These are phyloP conservation scores for Gnomoniopsis sp. DNA, from an alignment of 2,329 filamentous ascomycete genomes.

Conservation along the genomic window DNA sequence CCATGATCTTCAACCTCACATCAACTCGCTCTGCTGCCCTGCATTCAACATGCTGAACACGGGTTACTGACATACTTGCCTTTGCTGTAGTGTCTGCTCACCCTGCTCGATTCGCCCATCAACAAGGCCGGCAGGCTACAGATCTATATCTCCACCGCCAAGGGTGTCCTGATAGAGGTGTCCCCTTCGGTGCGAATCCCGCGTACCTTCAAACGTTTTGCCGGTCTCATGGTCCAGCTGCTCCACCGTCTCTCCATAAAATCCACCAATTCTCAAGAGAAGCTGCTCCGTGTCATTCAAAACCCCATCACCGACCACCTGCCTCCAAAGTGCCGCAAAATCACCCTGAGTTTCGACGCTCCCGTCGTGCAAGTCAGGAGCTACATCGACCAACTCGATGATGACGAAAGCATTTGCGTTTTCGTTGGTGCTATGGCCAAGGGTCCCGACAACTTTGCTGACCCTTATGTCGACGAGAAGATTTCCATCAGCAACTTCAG, in stretches of 20 bases:
- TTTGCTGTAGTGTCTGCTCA: slow-evolving; percentile 77
- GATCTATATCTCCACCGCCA: slow-evolving; percentile 97
- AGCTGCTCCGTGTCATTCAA: slow-evolving; percentile 94
- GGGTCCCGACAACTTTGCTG: slow-evolving; percentile 91
- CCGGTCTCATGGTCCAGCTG: slow-evolving; percentile 96
- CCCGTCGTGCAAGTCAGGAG: slow-evolving; percentile 83
- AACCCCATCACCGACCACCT: slow-evolving; percentile 97
- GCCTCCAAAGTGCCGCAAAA: slow-evolving; percentile 94
- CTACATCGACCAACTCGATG: slow-evolving; percentile 75
- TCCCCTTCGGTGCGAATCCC: slow-evolving; percentile 97
- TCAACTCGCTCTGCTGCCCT: slow-evolving; percentile 21
- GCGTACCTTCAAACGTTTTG: slow-evolving; percentile 97
- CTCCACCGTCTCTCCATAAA: slow-evolving; percentile 94
- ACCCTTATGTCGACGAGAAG: slow-evolving; percentile 90
- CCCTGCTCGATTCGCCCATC: slow-evolving; percentile 93
- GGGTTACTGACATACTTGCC: slow-evolving; percentile 26
- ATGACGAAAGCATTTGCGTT: slow-evolving; percentile 92
- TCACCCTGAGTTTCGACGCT: slow-evolving; percentile 92
- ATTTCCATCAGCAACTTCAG: slow-evolving; percentile 99
- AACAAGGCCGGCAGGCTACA: slow-evolving; percentile 98
- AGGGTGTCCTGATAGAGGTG: slow-evolving; percentile 95
- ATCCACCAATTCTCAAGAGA: slow-evolving; percentile 95
- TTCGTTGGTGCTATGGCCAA: slow-evolving; percentile 99
- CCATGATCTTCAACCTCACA: slow-evolving; percentile 3
- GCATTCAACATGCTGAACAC: slow-evolving; percentile 43